A percentile compares a stretch with the other conserved stretches of the same genome.
Conservation (phyloP, 441 rosid genomes). For the Populus hybrid region DNA sequence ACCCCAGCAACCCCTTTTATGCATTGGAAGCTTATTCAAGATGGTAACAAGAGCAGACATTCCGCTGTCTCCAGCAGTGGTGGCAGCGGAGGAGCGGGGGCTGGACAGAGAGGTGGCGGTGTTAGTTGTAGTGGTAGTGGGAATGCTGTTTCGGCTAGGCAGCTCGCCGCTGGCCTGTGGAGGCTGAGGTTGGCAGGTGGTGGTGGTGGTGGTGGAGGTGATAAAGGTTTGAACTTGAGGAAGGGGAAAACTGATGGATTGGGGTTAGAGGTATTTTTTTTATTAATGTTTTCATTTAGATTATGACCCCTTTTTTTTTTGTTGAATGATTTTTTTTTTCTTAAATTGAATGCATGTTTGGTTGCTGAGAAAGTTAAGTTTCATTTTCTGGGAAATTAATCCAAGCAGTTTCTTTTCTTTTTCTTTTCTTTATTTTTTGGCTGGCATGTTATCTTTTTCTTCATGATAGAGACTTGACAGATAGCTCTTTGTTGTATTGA, state of each 20-base stretch:
- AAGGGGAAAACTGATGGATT: slow-evolving; percentile 24
- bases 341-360: background rate
- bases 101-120: background rate
- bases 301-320: background rate
- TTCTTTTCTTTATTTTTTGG: background rate
- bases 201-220: slow-evolving; percentile 29
- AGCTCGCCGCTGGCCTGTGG: slow-evolving; percentile 59
- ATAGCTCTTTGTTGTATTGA: background rate
- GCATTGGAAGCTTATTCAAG: slow-evolving; percentile 26
- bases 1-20: slow-evolving; percentile 25
- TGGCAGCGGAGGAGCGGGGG: background rate
- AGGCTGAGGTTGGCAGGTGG: slow-evolving; percentile 28
- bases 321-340: background rate
- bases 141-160: slow-evolving; percentile 38
- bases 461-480: background rate
- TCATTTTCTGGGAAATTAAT: background rate
- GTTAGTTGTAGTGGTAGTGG: background rate
- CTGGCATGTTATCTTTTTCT: background rate
- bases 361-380: background rate
- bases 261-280: slow-evolving; percentile 28
- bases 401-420: background rate
- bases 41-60: background rate
- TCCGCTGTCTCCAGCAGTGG: background rate
- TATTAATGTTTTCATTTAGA: background rate
- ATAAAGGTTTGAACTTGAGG: background rate